Percentiles rank a stretch among this genome's conserved stretches.
Conservation (phyloP, 73 alveolate genomes). For the Uronychia binucleata region DNA sequence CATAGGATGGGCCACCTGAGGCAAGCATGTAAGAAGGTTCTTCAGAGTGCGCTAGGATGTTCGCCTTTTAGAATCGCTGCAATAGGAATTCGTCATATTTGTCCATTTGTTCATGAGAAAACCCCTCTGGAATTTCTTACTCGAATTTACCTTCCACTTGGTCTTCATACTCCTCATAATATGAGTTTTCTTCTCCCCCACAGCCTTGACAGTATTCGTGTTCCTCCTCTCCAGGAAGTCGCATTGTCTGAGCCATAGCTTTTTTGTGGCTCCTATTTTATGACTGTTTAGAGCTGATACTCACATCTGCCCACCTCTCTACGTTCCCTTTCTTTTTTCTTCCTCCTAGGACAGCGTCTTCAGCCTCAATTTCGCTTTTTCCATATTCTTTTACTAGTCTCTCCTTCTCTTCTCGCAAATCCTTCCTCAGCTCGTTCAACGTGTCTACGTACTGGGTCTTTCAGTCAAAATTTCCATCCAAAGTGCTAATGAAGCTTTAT, state of each 20-base stretch:
- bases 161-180: neutral
- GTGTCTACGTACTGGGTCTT: neutral
- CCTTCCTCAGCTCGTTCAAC: neutral
- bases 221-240: neutral
- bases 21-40: too few relatives aligned
- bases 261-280: neutral
- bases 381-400: neutral
- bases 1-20: too few relatives aligned
- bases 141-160: neutral
- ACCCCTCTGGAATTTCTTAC: neutral
- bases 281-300: neutral
- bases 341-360: neutral
- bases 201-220: neutral
- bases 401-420: neutral
- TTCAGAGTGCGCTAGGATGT: too few relatives aligned
- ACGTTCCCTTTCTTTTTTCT: neutral
- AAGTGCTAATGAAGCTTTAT: too few relatives aligned
- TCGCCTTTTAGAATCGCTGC: too few relatives aligned
- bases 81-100: neutral
- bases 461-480: too few relatives aligned
- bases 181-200: neutral
- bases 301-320: neutral
- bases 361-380: neutral
- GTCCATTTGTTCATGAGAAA: neutral
- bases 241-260: neutral